Evolutionary conservation across 1,284 basidiomycete species (phyloP).

Genomic region (Heliocybe sulcata): DNA sequence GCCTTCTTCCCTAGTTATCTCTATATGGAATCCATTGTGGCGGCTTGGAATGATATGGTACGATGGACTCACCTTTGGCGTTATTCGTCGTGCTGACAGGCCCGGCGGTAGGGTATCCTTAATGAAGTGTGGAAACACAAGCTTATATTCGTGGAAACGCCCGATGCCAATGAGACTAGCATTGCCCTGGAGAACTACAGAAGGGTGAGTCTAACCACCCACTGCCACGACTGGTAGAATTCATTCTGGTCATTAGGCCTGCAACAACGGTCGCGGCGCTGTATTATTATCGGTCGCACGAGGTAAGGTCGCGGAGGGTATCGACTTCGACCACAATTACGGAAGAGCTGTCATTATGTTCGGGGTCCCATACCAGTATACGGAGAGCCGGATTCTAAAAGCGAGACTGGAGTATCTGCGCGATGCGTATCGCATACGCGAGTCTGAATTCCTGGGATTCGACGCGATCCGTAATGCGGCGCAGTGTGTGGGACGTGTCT

Average conservation of each 20-base stretch:
- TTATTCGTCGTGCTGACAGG: slow-evolving; percentile 9
- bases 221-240: not conserved
- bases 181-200: slow-evolving; percentile 98
- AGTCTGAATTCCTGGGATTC: slow-evolving; percentile 98
- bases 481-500: slow-evolving; percentile 96
- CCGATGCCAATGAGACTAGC: slow-evolving; percentile 98
- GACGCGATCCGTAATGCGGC: slow-evolving; percentile 99
- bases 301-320: slow-evolving; percentile 99
- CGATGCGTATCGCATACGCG: slow-evolving; percentile 97
- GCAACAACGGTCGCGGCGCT: slow-evolving; percentile 97
- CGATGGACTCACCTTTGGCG: slow-evolving; percentile 16
- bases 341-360: slow-evolving; percentile 99
- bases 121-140: slow-evolving; percentile 99
- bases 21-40: slow-evolving; percentile 99
- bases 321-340: slow-evolving; percentile 99
- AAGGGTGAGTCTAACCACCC: slow-evolving; percentile 47
- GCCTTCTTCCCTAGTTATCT: slow-evolving; percentile 99
- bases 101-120: slow-evolving; percentile 74
- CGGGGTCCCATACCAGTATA: slow-evolving; percentile 98
- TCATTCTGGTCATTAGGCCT: slow-evolving; percentile 54
- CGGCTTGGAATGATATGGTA: slow-evolving; percentile 99
- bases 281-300: slow-evolving; percentile 95
- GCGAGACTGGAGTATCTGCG: slow-evolving; percentile 96
- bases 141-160: slow-evolving; percentile 98
- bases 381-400: slow-evolving; percentile 96